Evolutionary conservation across 1,284 basidiomycete genomes (phyloP), one percentile per base, ranked within the genome.

Genomic region (Lignosus rhinocerotis): DNA sequence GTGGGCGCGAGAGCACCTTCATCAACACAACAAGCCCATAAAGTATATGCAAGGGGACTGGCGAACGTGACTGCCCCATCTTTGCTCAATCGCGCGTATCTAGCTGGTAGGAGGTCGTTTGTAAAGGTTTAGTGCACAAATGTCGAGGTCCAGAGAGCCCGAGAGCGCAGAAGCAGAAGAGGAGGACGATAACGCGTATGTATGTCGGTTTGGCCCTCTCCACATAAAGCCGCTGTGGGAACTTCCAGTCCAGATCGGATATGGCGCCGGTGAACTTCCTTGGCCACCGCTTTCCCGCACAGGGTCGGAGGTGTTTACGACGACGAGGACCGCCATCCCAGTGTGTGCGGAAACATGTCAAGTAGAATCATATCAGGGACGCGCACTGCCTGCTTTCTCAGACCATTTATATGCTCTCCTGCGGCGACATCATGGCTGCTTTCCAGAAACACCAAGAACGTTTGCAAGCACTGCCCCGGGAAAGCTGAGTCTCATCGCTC

Each of bases 31-130:
- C 17, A 38, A 50, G 44, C 50, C 36, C 32, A 32, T 47, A 19
- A 44, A 32, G 17, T 39, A 50, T 21, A 30, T 53, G 53, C 42
- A 62, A 43, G 50, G 50, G 53, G 49, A 52, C 34, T 57, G 79
- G 48, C 88, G 62, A 72, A 91, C 88, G 88, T 80, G 89, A 81
- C 82, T 91, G 89, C 70, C 89, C 88, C 88, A 90, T 88, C 69
- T 36, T 69, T 53, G 50, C 33, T 69, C 55, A 63, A 58, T 57
- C 46, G 51, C 36, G 39, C 21, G 43, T 55, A 30, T 62, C 34
- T 14, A 51, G 33, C 31, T 41, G 30, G n/a, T 12, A 33, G 14
- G 8, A 25, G 17, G 49, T 46, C 14, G 31, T 21, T 19, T 14
- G 25, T 21, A 33, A 10, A 31, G 21, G 19, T 48, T 14, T 5